Evolutionary conservation across 108 stramenopile genomes (phyloP).

Genomic region (Epipyxis sp.): DNA sequence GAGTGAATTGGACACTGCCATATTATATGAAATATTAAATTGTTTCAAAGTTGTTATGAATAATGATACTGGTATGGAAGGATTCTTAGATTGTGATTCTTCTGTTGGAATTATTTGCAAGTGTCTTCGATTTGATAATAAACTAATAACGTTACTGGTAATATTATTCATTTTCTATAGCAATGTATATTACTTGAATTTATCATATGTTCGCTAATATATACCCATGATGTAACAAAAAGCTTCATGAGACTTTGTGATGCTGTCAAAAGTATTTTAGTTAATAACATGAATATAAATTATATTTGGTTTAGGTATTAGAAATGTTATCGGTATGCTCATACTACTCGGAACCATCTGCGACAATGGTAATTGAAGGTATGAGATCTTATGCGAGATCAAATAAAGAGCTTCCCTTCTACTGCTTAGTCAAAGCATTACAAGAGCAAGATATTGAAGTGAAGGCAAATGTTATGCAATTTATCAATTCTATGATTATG

Average conservation of each 20-base stretch:
- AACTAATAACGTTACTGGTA: slow-evolving; percentile 6
- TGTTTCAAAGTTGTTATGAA: slow-evolving; percentile 20
- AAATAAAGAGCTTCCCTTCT: neutral
- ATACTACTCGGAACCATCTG: neutral
- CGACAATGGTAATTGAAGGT: neutral
- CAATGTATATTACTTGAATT: no score
- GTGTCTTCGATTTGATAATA: slow-evolving; percentile 14
- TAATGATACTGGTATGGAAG: slow-evolving; percentile 8
- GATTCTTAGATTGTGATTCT: neutral
- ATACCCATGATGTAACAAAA: no score
- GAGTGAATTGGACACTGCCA: neutral
- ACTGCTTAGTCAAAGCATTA: neutral
- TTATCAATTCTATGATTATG: slow-evolving; percentile 11
- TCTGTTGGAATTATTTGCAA: neutral
- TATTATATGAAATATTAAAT: slow-evolving; percentile 16
- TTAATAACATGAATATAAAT: no score
- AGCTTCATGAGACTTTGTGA: no score
- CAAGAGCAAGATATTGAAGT: slow-evolving; percentile 18
- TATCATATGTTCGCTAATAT: no score
- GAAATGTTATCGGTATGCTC: slow-evolving; percentile 17
- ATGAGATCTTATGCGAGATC: neutral
- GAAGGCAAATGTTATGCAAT: slow-evolving; percentile 4
- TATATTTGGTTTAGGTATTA: no score
- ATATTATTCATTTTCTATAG: no score
- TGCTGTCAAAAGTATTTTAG: no score